Evolutionary conservation across 2,329 filamentous ascomycete species (phyloP).

Genomic region (Beauveria bassiana): DNA sequence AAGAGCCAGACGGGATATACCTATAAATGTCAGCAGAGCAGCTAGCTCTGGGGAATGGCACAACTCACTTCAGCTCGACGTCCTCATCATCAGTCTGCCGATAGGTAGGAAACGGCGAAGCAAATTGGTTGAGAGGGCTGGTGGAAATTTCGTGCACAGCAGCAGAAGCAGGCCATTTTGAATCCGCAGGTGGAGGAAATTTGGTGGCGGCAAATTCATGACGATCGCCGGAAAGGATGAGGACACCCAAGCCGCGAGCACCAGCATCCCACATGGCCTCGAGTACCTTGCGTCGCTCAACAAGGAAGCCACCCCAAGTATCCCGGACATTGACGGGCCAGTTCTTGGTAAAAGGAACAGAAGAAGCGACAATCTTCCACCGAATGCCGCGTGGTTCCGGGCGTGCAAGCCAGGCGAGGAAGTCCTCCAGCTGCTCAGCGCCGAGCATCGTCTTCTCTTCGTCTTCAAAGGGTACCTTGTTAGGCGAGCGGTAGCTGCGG

Average conservation of each 20-base stretch:
- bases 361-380: conserved; percentile 90
- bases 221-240: conserved; percentile 84
- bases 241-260: conserved; percentile 65
- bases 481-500: conserved; percentile 72
- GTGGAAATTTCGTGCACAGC: conserved; percentile 87
- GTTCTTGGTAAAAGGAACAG: conserved; percentile 94
- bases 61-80: conserved; percentile 69
- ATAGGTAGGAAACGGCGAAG: conserved; percentile 78
- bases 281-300: conserved; percentile 69
- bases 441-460: conserved; percentile 83
- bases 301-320: conserved; percentile 89
- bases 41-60: too few species aligned
- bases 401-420: conserved; percentile 67
- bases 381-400: conserved; percentile 69
- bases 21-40: conserved; percentile 26
- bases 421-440: conserved; percentile 64
- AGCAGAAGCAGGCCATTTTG: conserved; percentile 54
- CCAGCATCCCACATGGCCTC: conserved; percentile 89
- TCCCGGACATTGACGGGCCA: conserved; percentile 84
- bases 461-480: conserved; percentile 49
- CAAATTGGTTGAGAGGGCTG: conserved; percentile 90
- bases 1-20: conserved; percentile 76
- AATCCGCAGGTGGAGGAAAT: conserved; percentile 54
- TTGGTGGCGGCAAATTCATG: conserved; percentile 93
- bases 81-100: conserved; percentile 74